Evolutionary conservation across 2,329 filamentous ascomycete genomes (phyloP).

Genomic region (Fusarium goolgardi): DNA sequence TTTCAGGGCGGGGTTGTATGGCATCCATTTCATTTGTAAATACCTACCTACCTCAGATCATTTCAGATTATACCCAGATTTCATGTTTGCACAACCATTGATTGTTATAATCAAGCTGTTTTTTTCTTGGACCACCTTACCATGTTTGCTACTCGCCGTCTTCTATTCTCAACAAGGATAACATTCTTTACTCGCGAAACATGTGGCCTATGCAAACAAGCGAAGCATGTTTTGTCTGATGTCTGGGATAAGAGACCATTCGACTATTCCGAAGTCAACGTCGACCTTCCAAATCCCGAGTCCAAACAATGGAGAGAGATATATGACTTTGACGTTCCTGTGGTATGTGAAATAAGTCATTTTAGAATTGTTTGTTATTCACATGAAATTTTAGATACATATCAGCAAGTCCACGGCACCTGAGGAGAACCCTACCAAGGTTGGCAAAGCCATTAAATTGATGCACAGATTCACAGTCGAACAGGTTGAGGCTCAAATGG

Average conservation of each 20-base stretch:
- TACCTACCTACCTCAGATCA: constrained; percentile 26
- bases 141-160: constrained; percentile 64
- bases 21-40: constrained; percentile 6
- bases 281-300: constrained; percentile 75
- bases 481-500: constrained; percentile 76
- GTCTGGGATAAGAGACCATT: constrained; percentile 76
- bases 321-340: constrained; percentile 85
- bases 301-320: constrained; percentile 75
- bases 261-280: constrained; percentile 75
- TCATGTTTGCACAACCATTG: background rate
- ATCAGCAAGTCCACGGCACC: constrained; percentile 67
- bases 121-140: constrained; percentile 1
- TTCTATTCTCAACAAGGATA: constrained; percentile 70
- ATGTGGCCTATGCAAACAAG: constrained; percentile 77
- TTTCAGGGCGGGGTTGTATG: constrained; percentile 49
- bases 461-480: constrained; percentile 81
- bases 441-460: constrained; percentile 72
- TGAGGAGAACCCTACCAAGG: constrained; percentile 65
- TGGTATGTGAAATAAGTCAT: constrained; percentile 63
- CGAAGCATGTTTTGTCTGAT: constrained; percentile 73
- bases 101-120: background rate
- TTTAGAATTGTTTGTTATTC: background rate
- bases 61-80: constrained; percentile 4
- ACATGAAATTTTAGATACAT: constrained; percentile 62
- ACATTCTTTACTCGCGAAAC: constrained; percentile 80